Evolutionary conservation across 2,329 filamentous ascomycete genomes (phyloP), one percentile per base, ranked within the genome.

Genomic region (Phialophora verrucosa): DNA sequence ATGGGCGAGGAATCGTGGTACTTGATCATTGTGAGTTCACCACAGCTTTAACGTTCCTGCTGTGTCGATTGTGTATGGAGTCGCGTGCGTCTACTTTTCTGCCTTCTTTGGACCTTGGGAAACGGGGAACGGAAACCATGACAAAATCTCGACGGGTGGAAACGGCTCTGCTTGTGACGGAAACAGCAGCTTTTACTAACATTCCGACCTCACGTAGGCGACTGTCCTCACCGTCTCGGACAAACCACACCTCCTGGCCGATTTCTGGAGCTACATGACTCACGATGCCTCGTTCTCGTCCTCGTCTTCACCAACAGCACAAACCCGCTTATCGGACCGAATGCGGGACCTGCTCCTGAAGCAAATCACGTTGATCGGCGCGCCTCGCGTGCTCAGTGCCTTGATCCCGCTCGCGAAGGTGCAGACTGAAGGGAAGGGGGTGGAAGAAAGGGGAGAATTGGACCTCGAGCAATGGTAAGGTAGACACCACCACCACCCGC

Each of bases 1-100:
- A 14, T 83, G 77, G 3, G 92, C 90, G 4, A 93, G 86, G 69
- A 85, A 83, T 74, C 83, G 75, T 65, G 83, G 84, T 72, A 84
- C 75, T 14, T 80, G 77, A 44, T 79, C 76, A 72, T 77, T 49
- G 79, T 80, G 62, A 72, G 76, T 71, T 38, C 42, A 5, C 14
- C 7, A 44, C 79, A 75, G 70, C 77, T 47, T 80, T 59, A 71
- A 76, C 71, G 76, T 74, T 50, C 31, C 55, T 20, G n/a, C 23
- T 29, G 11, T 32, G 38, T 20, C 42, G 42, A 0, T 75, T 1
- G 8, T 7, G 2, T n/a, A n/a, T 44, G 5, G 14, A n/a, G 38
- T 44, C 17, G 32, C 10, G 1, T 35, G 32, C 10, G 1, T 35
- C 32, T 35, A 35, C 32, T 10, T 35, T 8, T 11, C 10, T 35